Evolutionary conservation across 140 eudicot genomes (phyloP).

Genomic region (Anethum foeniculum): DNA sequence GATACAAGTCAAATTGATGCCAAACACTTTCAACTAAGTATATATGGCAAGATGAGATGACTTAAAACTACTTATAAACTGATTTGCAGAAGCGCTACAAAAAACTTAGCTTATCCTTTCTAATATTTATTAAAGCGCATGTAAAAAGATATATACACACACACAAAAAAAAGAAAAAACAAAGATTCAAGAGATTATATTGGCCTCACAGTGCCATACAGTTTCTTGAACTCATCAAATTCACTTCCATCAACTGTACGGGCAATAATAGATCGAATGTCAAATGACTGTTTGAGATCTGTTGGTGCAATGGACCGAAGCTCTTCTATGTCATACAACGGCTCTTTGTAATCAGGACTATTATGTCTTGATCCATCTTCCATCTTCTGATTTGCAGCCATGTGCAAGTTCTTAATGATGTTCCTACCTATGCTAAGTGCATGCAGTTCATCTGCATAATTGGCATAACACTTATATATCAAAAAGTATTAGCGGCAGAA

Average conservation of each 20-base stretch:
- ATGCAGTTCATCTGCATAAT: slow-evolving; percentile 77
- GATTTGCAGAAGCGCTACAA: background rate
- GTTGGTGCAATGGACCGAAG: slow-evolving; percentile 86
- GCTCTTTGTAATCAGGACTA: slow-evolving; percentile 57
- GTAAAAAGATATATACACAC: background rate
- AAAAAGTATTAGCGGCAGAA: background rate
- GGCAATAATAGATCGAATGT: slow-evolving; percentile 76
- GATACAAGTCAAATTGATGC: background rate
- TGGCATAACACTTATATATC: slow-evolving; percentile 12
- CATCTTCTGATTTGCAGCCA: slow-evolving; percentile 55
- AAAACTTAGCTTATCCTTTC: background rate
- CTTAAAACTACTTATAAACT: background rate
- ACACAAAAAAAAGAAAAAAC: background rate
- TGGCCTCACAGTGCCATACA: slow-evolving; percentile 99
- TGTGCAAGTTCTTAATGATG: slow-evolving; percentile 78
- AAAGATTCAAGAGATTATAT: slow-evolving; percentile 16
- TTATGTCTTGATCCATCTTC: slow-evolving; percentile 19
- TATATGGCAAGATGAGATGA: background rate
- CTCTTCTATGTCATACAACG: slow-evolving; percentile 69
- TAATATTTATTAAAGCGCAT: background rate
- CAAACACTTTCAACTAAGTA: background rate
- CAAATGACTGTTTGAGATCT: slow-evolving; percentile 85
- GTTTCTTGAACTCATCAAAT: slow-evolving; percentile 97
- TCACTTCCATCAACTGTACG: slow-evolving; percentile 95
- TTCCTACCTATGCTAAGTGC: slow-evolving; percentile 89